Base-by-base conservation (phyloP, 2,329 filamentous ascomycete species). In the Colletotrichum sp. region DNA sequence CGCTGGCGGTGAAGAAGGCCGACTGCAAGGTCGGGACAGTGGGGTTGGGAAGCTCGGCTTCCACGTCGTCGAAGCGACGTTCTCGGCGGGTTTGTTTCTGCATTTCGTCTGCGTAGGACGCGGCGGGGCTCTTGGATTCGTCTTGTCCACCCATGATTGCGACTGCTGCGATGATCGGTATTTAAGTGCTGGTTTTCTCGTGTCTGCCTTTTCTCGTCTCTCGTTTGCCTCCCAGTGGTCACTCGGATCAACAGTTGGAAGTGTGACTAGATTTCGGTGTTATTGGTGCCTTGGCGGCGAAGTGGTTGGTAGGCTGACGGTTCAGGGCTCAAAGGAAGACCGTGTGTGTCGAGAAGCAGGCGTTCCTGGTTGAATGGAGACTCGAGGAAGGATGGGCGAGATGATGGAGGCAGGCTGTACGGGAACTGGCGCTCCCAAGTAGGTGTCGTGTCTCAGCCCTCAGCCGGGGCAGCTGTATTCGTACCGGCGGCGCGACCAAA, bases 11-110 rank as follows among this genome's bases (percentile, higher is more conserved):
- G 70, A 82, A 81, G 75, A 80, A 81, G 55, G 82, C 80, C n/a
- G 84, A 78, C 68, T 77, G 75, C 77, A 65, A 80, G 66, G 78
- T 78, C 67, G 79, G 79, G 55, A 81, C 77, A 34, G 79, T 82
- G 30, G 85, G 82, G 55, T 84, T 80, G 39, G 84, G 85, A 32
- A 92, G 85, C 30, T 83, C 85, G 36, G 86, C 84, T 81, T 91
- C 90, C 77, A 88, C 82, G 76, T 89, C 85, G 71, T 86, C 84
- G 78, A 92, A 92, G 69, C 86, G 83, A 70, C 86, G 84, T 72
- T 88, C 84, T 78, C 84, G 84, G 78, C 90, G 86, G 12, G 89
- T 90, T 70, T 85, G 86, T 52, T 84, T 76, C 82, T 91, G 89
- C 86, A 91, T 88, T 36, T 86, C 86, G 81, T 78, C 79, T 77